These are phyloP conservation scores for Trypethelium eluteriae DNA, from an alignment of 495 filamentous ascomycete species.

Conservation along the genomic window DNA sequence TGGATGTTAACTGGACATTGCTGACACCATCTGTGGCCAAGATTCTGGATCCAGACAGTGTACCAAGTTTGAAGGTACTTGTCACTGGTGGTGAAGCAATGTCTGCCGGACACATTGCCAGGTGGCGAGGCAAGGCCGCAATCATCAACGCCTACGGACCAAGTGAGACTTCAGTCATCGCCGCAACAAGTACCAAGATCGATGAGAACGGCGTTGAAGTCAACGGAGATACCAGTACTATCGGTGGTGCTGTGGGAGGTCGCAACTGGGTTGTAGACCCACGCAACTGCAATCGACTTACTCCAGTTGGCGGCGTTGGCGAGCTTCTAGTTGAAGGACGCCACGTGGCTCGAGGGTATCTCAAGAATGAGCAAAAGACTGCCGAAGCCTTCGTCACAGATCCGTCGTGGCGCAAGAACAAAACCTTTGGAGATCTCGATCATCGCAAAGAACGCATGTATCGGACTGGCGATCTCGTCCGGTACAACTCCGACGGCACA, in stretches of 20 bases:
- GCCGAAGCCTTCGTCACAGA: conserved; percentile 56
- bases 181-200: conserved; percentile 38
- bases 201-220: conserved; percentile 27
- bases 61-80: conserved; percentile 54
- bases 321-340: conserved; percentile 80
- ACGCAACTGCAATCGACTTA: conserved; percentile 36
- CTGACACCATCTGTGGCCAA: conserved; percentile 74
- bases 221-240: conserved; percentile 47
- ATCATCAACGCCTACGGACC: conserved; percentile 53
- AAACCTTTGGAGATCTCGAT: neutral
- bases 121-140: conserved; percentile 26
- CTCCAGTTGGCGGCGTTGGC: conserved; percentile 61
- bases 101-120: conserved; percentile 55
- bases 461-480: conserved; percentile 56
- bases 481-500: conserved; percentile 6
- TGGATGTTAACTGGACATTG: conserved; percentile 69
- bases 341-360: conserved; percentile 71
- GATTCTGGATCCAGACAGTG: conserved; percentile 53
- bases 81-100: conserved; percentile 72
- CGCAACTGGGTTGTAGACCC: conserved; percentile 56
- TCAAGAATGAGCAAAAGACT: conserved; percentile 73
- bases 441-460: conserved; percentile 52
- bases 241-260: conserved; percentile 51
- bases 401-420: conserved; percentile 38
- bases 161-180: conserved; percentile 57